Evolutionary conservation across 2,329 filamentous ascomycete genomes (phyloP).

Genomic region (Penicillium sp.): DNA sequence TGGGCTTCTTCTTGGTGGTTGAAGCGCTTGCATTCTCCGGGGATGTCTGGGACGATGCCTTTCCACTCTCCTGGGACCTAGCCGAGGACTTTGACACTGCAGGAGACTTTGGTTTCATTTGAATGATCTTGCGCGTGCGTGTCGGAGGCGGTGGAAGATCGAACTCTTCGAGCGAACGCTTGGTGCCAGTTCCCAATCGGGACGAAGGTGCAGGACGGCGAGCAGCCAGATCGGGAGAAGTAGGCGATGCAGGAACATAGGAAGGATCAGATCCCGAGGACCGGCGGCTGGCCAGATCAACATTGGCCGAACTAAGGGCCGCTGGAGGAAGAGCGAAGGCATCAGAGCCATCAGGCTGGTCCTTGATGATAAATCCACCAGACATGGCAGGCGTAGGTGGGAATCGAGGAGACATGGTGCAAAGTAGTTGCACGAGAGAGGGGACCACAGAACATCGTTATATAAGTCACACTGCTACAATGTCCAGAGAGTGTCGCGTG

Average conservation of each 20-base stretch:
- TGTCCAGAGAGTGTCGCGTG: conserved; percentile 33
- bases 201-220: conserved; percentile 22
- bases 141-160: conserved; percentile 87
- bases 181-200: conserved; percentile 33
- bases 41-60: conserved; percentile 12
- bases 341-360: conserved; percentile 34
- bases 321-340: conserved; percentile 36
- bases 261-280: conserved; percentile 30
- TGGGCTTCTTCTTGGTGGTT: conserved; percentile 67
- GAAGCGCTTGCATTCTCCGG: conserved; percentile 24
- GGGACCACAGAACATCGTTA: neutral
- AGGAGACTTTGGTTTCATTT: conserved; percentile 73
- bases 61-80: conserved; percentile 26
- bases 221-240: conserved; percentile 29
- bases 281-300: conserved; percentile 22
- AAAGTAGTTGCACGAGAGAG: neutral
- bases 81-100: conserved; percentile 40
- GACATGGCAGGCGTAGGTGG: conserved; percentile 39
- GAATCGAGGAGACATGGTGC: conserved; percentile 33
- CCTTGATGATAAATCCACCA: conserved; percentile 37
- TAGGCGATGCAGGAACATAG: conserved; percentile 33
- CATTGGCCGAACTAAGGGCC: conserved; percentile 28
- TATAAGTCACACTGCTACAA: neutral
- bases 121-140: conserved; percentile 89
- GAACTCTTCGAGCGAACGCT: conserved; percentile 53